Evolutionary conservation across 1,139 yeast species (phyloP).

Genomic region (Yamadazyma diddensiae): DNA sequence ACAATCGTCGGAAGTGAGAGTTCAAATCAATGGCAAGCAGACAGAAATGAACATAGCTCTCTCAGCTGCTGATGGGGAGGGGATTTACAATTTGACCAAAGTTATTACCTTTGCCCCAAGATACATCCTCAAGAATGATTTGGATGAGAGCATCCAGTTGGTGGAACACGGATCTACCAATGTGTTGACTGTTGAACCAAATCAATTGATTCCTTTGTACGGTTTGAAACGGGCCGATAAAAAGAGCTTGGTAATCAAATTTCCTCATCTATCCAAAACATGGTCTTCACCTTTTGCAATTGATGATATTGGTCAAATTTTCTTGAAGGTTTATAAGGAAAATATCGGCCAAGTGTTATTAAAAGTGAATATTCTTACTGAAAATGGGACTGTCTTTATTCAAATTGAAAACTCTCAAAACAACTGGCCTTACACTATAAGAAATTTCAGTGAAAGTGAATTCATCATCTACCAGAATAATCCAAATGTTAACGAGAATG

Average conservation of each 20-base stretch:
- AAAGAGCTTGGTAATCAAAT: conserved; percentile 59
- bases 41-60: conserved; percentile 77
- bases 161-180: conserved; percentile 69
- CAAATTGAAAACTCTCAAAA: conserved; percentile 70
- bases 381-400: conserved; percentile 77
- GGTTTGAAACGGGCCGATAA: conserved; percentile 47
- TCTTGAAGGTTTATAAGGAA: conserved; percentile 63
- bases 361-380: conserved; percentile 71
- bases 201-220: conserved; percentile 61
- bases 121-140: conserved; percentile 65
- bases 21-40: conserved; percentile 56
- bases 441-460: conserved; percentile 84
- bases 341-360: conserved; percentile 66
- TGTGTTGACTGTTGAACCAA: conserved; percentile 42
- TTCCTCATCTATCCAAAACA: conserved; percentile 53
- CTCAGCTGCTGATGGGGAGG: conserved; percentile 79
- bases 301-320: conserved; percentile 79
- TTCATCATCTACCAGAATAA: conserved; percentile 83
- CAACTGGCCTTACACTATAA: conserved; percentile 89
- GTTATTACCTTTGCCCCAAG: conserved; percentile 82
- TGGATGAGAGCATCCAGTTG: conserved; percentile 54
- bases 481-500: conserved; percentile 74
- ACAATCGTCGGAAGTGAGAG: conserved; percentile 63
- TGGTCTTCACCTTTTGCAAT: conserved; percentile 92
- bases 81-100: conserved; percentile 73